These are phyloP conservation scores for Corymbia calophylla DNA, from an alignment of 441 rosid genomes.

Conservation along the genomic window DNA sequence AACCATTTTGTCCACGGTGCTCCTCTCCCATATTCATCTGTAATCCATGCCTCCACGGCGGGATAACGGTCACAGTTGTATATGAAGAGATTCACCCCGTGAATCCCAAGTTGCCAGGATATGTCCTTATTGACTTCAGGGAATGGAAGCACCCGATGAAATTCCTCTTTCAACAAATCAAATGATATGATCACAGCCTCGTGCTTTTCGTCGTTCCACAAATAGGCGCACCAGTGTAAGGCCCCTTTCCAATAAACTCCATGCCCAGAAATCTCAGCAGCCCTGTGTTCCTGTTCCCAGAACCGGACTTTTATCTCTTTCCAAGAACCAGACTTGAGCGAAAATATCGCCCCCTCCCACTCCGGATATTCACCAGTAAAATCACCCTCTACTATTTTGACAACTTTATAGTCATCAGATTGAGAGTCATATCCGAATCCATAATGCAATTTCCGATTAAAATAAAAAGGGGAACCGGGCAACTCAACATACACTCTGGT, in stretches of 20 bases:
- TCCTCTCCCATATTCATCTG: not conserved
- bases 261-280: no score
- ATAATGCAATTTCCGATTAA: not conserved
- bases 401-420: not conserved
- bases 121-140: not conserved
- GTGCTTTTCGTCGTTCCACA: rapidly evolving
- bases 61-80: not conserved
- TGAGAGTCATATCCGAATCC: not conserved
- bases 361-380: not conserved
- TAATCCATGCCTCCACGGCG: not conserved
- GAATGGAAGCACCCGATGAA: not conserved
- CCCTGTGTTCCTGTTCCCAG: not conserved
- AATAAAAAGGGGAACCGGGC: no score
- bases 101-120: not conserved
- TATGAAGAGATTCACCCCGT: not conserved
- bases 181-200: not conserved
- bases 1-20: not conserved
- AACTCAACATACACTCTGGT: not conserved
- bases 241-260: not conserved
- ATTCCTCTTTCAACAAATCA: not conserved
- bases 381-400: not conserved
- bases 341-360: not conserved
- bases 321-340: not conserved
- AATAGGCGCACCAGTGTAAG: not conserved
- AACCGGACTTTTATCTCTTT: not conserved